Evolutionary conservation across 1,284 basidiomycete species (phyloP).

Genomic region (Laetiporus sulphureus): DNA sequence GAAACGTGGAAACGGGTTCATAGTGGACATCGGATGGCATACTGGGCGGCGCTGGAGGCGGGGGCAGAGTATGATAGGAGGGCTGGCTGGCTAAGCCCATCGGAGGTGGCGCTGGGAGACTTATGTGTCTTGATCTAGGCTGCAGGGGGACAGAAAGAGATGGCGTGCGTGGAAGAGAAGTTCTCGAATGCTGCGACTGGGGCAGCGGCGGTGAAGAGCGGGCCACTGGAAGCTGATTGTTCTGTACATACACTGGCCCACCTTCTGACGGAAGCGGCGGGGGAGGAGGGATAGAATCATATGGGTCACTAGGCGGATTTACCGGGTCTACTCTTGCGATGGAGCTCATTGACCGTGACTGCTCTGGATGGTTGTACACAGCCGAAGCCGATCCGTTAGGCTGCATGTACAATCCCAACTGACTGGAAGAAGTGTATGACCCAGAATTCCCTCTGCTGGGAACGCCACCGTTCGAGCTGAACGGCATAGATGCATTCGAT

Average conservation of each 20-base stretch:
- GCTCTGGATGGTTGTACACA: slow-evolving; percentile 5
- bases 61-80: slow-evolving; percentile 31
- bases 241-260: slow-evolving; percentile 14
- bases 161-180: neutral
- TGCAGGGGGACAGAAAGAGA: slow-evolving; percentile 3
- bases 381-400: slow-evolving; percentile 2
- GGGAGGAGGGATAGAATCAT: slow-evolving; percentile 35
- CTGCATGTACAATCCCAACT: slow-evolving; percentile 3
- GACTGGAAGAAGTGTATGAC: slow-evolving; percentile 1
- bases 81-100: slow-evolving; percentile 24
- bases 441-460: slow-evolving; percentile 2
- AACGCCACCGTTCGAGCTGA: too few species aligned
- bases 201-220: slow-evolving; percentile 25
- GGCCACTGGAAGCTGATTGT: slow-evolving; percentile 21
- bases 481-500: too few species aligned
- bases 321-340: too few species aligned
- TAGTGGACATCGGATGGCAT: slow-evolving; percentile 20
- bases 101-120: slow-evolving; percentile 38
- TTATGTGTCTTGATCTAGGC: slow-evolving; percentile 19
- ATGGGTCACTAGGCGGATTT: too few species aligned
- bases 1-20: slow-evolving; percentile 14
- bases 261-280: slow-evolving; percentile 21
- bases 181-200: slow-evolving; percentile 21
- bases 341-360: too few species aligned
- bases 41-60: slow-evolving; percentile 25